Conservation (phyloP, 352 stramenopile species). For the Pelagophyceae sp. region DNA sequence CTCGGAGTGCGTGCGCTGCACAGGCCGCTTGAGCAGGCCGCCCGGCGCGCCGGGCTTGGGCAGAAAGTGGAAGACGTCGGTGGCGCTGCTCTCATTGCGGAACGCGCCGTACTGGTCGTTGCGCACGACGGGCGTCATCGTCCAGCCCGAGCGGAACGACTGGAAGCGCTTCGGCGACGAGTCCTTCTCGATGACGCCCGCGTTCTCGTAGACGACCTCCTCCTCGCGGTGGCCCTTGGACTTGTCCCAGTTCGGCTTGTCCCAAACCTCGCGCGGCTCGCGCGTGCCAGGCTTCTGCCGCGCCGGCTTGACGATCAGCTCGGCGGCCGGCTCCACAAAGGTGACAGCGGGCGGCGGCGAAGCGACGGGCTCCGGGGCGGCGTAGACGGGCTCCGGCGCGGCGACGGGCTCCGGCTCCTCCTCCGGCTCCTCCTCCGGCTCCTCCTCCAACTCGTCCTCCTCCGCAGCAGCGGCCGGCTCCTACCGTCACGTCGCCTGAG, state of each 20-base stretch:
- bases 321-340: no score
- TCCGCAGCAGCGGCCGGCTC: no score
- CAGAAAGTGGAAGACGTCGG: not conserved
- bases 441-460: no score
- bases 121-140: not conserved
- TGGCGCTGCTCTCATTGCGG: not conserved
- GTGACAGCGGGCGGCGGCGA: no score
- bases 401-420: no score
- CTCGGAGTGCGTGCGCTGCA: not conserved
- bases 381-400: no score
- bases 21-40: not conserved
- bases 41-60: not conserved
- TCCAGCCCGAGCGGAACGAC: not conserved
- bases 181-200: not conserved
- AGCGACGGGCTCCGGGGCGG: no score
- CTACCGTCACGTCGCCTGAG: no score
- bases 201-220: conserved; percentile 12
- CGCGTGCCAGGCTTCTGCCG: conserved; percentile 16
- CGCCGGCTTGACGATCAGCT: conserved; percentile 10
- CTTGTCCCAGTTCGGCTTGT: conserved; percentile 1
- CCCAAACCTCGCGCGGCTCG: conserved; percentile 8
- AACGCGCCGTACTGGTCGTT: not conserved
- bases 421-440: no score
- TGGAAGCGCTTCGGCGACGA: not conserved
- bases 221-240: not conserved